phyloP scores from a whole-genome alignment of 2,329 filamentous ascomycete genomes.

The Fusarium aywerte region DNA sequence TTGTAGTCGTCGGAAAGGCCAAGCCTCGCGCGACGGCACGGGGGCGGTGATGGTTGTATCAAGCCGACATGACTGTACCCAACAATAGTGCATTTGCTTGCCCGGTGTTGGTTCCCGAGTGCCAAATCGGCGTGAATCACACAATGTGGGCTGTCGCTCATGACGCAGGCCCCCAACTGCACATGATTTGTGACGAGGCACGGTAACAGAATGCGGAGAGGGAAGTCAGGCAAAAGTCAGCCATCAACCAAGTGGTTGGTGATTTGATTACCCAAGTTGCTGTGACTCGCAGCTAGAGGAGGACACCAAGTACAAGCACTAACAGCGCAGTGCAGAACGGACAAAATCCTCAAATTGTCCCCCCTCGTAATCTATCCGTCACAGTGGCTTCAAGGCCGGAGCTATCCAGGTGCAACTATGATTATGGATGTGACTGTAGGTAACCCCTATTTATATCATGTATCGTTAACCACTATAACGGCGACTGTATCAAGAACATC shows the following conservation, averaged over 20 bases:
- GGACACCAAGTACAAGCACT: conserved; percentile 13
- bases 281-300: conserved; percentile 6
- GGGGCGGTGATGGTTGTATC: not conserved
- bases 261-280: conserved; percentile 20
- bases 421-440: not conserved
- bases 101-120: conserved; percentile 14
- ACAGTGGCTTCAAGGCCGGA: conserved; percentile 4
- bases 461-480: not conserved
- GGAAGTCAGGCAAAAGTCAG: conserved; percentile 9
- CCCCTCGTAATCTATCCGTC: conserved; percentile 9
- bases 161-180: conserved; percentile 13
- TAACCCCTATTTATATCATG: conserved; percentile 6
- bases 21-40: not conserved
- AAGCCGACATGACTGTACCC: conserved; percentile 7
- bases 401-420: not conserved
- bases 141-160: conserved; percentile 20
- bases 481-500: not conserved
- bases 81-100: conserved; percentile 18
- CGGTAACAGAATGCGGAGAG: conserved; percentile 12
- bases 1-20: not conserved
- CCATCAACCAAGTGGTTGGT: not conserved
- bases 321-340: not conserved
- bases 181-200: conserved; percentile 25
- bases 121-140: conserved; percentile 27
- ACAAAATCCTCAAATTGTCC: not conserved